These are phyloP conservation scores for Termitomyces sp. DNA, from an alignment of 768 basidiomycete species.

Conservation along the genomic window DNA sequence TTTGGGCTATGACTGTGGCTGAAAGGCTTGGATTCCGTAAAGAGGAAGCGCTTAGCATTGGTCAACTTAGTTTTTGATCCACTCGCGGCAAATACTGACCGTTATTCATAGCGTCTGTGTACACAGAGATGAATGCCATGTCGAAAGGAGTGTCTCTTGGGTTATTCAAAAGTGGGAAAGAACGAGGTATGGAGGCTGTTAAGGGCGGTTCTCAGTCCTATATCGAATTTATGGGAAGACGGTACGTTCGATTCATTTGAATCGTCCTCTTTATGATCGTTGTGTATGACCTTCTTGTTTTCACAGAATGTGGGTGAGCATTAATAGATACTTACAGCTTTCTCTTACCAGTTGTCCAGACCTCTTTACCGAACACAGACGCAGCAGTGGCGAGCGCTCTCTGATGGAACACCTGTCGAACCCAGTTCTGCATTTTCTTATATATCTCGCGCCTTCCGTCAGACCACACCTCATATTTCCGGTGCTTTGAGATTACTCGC, in stretches of 20 bases:
- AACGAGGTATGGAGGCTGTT: slow-evolving; percentile 48
- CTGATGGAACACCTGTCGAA: slow-evolving; percentile 58
- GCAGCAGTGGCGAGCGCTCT: slow-evolving; percentile 80
- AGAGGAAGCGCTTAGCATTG: slow-evolving; percentile 89
- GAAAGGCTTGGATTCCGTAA: slow-evolving; percentile 81
- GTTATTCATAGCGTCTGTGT: slow-evolving; percentile 64
- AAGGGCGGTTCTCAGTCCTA: slow-evolving; percentile 69
- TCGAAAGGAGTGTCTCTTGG: slow-evolving; percentile 83
- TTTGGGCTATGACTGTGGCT: slow-evolving; percentile 86
- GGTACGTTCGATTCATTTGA: slow-evolving; percentile 29
- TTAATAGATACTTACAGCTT: background rate
- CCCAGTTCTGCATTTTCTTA: slow-evolving; percentile 81
- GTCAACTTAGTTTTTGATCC: slow-evolving; percentile 26
- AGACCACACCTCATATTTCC: slow-evolving; percentile 71
- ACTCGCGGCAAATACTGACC: background rate
- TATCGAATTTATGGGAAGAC: slow-evolving; percentile 78
- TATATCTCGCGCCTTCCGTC: slow-evolving; percentile 72
- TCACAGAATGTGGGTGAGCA: slow-evolving; percentile 11
- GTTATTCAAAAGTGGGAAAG: slow-evolving; percentile 53
- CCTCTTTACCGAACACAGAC: slow-evolving; percentile 70
- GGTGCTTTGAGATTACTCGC: slow-evolving; percentile 73
- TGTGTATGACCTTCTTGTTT: slow-evolving; percentile 19
- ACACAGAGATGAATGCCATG: slow-evolving; percentile 89
- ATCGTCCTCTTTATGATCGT: slow-evolving; percentile 15
- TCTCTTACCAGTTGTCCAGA: slow-evolving; percentile 28